Evolutionary conservation across 805 yeast species (phyloP), one percentile per base, ranked within the genome.

Genomic region (Jamesozyma hellenica): DNA sequence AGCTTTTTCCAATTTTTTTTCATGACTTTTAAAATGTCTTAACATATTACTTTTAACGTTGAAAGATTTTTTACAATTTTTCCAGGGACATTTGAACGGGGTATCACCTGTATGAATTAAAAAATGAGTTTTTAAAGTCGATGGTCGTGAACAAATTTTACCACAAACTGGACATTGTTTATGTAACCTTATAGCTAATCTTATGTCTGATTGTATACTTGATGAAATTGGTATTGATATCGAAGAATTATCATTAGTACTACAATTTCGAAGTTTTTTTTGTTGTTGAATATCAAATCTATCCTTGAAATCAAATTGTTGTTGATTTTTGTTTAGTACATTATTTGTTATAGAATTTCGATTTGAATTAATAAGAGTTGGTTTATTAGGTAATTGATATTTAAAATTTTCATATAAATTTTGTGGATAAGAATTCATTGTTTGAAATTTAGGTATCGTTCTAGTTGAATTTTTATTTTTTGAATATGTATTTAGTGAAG

Each of bases 41-140:
- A 81, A 76, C 77, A 86, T 76, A 53, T 86, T 88, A 31, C 85
- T 76, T 53, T 84, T 74, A 16, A 88, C 87, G 14, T 80, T 75
- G 55, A 86, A 86, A 4, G 71, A 52, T 51, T 79, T 76, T 0
- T 74, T 75, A 59, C 96, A 86, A 15, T 71, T 74, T 1, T 64
- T 64, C 76, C 82, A 79, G 13, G 65, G 57, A 55, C 86, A 80
- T 41, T 63, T 62, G 53, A 75, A 80, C 8, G 87, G 87, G 48
- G 79, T 79, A 52, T 78, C 86, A n/a, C 87, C 87, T 0, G 86
- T 79, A 56, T 86, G 95, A 6, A 83, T 80, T 47, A 84, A 74
- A 47, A 72, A 67, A 59, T 86, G 95, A 4, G 88, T 85, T 46
- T 78, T 80, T 40, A 85, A 65, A 1, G 92, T 84, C 10, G 87